A percentile compares a stretch with the other conserved stretches of the same genome.
phyloP scores from a whole-genome alignment of 2,329 filamentous ascomycete genomes.

The Zarea fungicola region DNA sequence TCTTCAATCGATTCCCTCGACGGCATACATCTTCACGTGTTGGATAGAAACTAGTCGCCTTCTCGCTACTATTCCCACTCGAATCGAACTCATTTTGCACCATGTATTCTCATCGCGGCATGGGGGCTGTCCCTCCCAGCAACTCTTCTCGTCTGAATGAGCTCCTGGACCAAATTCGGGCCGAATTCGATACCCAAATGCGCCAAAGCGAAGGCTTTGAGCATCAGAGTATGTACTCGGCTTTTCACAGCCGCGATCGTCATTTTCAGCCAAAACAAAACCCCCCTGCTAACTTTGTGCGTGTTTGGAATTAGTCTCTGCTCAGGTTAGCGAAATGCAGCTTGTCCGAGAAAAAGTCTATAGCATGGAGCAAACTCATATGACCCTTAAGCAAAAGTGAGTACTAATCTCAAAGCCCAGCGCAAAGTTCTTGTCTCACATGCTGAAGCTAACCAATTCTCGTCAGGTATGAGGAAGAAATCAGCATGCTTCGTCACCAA shows the following conservation, averaged over 20 bases:
- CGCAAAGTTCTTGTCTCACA: conserved; percentile 26
- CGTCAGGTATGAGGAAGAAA: conserved; percentile 85
- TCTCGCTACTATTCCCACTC: not conserved
- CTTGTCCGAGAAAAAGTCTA: conserved; percentile 91
- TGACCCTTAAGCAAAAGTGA: conserved; percentile 86
- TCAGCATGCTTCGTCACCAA: conserved; percentile 78
- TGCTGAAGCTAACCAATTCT: conserved; percentile 9
- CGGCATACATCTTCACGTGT: not conserved
- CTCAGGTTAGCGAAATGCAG: conserved; percentile 92
- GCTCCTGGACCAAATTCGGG: conserved; percentile 83
- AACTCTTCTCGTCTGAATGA: conserved; percentile 71
- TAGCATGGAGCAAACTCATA: conserved; percentile 83
- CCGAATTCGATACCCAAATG: conserved; percentile 83
- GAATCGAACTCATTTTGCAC: conserved; percentile 40
- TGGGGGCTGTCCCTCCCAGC: conserved; percentile 62
- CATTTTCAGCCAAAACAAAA: not conserved
- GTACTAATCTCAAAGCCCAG: not conserved
- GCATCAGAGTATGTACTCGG: conserved; percentile 72
- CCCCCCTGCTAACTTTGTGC: conserved; percentile 20
- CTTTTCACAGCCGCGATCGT: conserved; percentile 2
- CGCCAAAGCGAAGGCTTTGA: conserved; percentile 83
- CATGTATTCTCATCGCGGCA: conserved; percentile 89
- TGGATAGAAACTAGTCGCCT: not conserved
- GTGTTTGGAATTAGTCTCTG: conserved; percentile 58
- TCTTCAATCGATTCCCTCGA: not conserved